These are phyloP conservation scores for Kodamaea kakaduensis DNA, from an alignment of 805 yeast species.

Conservation along the genomic window DNA sequence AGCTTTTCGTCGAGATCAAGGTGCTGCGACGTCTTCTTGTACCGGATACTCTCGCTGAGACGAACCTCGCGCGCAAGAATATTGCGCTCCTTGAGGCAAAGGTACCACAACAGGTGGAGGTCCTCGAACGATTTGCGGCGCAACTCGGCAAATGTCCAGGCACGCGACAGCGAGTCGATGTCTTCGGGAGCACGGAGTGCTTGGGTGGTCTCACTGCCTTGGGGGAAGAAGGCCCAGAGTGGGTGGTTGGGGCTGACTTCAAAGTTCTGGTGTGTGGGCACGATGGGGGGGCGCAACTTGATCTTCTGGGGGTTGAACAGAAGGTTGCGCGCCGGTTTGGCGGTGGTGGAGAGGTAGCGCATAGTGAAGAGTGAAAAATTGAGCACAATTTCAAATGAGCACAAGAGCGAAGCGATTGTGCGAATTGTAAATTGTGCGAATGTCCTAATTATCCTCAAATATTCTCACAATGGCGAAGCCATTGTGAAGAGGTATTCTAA, in stretches of 20 bases:
- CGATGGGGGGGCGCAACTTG: slow-evolving; percentile 72
- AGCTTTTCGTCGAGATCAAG: slow-evolving; percentile 39
- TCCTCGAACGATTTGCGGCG: slow-evolving; percentile 91
- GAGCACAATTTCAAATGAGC: too few species aligned
- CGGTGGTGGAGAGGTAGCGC: too few species aligned
- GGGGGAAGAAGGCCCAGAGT: slow-evolving; percentile 83
- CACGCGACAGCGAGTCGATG: slow-evolving; percentile 51
- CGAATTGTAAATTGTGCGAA: too few species aligned
- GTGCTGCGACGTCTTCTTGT: slow-evolving; percentile 30
- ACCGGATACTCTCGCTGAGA: slow-evolving; percentile 39
- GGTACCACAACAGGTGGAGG: slow-evolving; percentile 87
- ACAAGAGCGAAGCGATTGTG: too few species aligned
- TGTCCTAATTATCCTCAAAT: too few species aligned
- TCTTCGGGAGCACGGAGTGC: slow-evolving; percentile 59
- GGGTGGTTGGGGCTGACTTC: slow-evolving; percentile 83
- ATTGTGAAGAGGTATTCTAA: too few species aligned
- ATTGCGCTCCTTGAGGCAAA: slow-evolving; percentile 79
- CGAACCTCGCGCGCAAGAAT: slow-evolving; percentile 70
- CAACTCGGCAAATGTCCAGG: slow-evolving; percentile 87
- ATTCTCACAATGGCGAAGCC: too few species aligned
- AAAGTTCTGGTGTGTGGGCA: slow-evolving; percentile 74
- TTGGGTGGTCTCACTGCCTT: slow-evolving; percentile 44
- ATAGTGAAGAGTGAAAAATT: too few species aligned
- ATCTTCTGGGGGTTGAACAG: too few species aligned
- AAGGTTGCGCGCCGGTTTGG: slow-evolving; percentile 22